Percentiles rank a stretch among this genome's conserved stretches.
Conservation (phyloP, 208 protist genomes). For the Crithidia expoeki region DNA sequence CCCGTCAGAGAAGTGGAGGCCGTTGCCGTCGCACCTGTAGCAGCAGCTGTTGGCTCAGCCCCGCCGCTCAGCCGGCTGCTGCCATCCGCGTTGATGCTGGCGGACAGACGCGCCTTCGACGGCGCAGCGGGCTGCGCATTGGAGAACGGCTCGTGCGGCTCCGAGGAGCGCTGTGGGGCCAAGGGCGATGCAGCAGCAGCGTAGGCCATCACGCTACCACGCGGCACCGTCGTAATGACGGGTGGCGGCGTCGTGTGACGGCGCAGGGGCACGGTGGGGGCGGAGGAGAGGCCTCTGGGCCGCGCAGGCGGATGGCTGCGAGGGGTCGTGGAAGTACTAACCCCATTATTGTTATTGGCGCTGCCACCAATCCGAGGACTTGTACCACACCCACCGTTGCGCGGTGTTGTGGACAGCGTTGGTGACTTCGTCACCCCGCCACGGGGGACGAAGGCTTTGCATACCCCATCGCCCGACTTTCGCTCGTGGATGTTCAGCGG, state of each 20-base stretch:
- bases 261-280: conserved; percentile 10
- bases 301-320: conserved; percentile 4
- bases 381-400: neutral
- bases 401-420: neutral
- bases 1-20: neutral
- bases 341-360: no score
- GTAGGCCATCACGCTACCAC: neutral
- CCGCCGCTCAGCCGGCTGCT: neutral
- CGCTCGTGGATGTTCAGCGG: neutral
- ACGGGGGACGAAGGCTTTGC: neutral
- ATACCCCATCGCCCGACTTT: neutral
- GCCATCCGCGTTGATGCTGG: neutral
- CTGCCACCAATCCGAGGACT: conserved; percentile 1
- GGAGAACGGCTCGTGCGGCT: conserved; percentile 14
- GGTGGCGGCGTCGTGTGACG: conserved; percentile 1
- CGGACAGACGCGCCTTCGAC: neutral
- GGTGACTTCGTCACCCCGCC: neutral
- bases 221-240: neutral
- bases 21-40: neutral
- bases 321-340: neutral
- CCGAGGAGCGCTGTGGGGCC: neutral
- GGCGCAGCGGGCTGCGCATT: neutral
- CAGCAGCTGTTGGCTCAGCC: neutral
- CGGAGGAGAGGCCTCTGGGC: conserved; percentile 1
- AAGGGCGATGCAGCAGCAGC: neutral